Percentiles rank a stretch among this genome's conserved stretches.
Evolutionary conservation across 257 asterid genomes (phyloP).

Genomic region (Petrea volubilis): DNA sequence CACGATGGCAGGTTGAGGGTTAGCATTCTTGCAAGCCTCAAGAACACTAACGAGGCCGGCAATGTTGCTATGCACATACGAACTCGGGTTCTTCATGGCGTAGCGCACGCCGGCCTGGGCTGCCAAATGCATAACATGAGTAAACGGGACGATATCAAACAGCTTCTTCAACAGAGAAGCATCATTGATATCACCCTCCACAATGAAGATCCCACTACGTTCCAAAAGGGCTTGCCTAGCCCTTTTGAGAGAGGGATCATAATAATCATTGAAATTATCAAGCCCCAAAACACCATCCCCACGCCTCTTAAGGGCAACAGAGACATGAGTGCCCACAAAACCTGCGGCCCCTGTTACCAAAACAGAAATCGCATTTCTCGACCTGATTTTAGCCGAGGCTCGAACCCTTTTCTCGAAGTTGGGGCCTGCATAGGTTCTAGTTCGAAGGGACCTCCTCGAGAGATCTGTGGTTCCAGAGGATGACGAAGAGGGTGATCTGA

Average conservation of each 20-base stretch:
- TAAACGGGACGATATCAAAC: conserved; percentile 48
- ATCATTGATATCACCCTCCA: conserved; percentile 61
- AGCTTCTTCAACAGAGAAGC: conserved; percentile 39
- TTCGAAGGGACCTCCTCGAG: conserved; percentile 57
- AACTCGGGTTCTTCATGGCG: conserved; percentile 68
- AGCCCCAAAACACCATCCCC: conserved; percentile 65
- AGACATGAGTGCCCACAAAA: conserved; percentile 67
- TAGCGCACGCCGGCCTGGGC: conserved; percentile 71
- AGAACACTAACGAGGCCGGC: conserved; percentile 63
- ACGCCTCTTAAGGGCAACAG: conserved; percentile 50
- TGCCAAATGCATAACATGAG: conserved; percentile 68
- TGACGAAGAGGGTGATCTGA: conserved; percentile 45
- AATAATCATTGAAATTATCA: conserved; percentile 59
- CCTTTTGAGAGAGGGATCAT: conserved; percentile 55
- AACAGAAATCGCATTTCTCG: conserved; percentile 51
- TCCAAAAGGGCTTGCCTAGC: conserved; percentile 55
- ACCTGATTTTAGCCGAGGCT: conserved; percentile 49
- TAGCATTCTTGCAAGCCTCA: conserved; percentile 55
- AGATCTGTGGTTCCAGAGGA: conserved; percentile 45
- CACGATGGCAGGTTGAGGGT: conserved; percentile 66
- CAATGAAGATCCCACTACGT: conserved; percentile 51
- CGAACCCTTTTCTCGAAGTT: conserved; percentile 45
- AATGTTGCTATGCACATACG: conserved; percentile 62
- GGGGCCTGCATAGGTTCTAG: conserved; percentile 38
- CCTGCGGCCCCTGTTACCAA: conserved; percentile 70